Evolutionary conservation across 2,329 filamentous ascomycete genomes (phyloP), one percentile per base, ranked within the genome.

Genomic region (Xylariaceae sp.): DNA sequence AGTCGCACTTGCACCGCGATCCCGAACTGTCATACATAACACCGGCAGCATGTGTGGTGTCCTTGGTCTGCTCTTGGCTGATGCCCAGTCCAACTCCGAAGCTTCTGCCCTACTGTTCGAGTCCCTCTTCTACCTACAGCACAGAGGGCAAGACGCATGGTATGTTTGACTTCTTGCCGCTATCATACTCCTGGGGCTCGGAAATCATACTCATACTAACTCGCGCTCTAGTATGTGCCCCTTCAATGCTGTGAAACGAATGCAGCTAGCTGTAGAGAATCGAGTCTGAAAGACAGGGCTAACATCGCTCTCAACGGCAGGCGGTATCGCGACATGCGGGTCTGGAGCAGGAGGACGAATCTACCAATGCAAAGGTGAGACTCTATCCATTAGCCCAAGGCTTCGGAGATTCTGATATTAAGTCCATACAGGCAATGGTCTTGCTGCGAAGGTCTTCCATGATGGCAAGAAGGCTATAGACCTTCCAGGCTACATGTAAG

Each of bases 381-480:
- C n/a, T 13, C 14, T 4, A 16, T 12, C 11, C 36, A 11, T n/a
- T 11, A 5, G 16, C 7, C 19, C 14, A 22, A 9, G 39, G 14
- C n/a, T 18, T 14, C 28, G 6, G n/a, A 2, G 18, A 47, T 5
- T 40, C 43, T 16, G 42, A 10, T 17, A 13, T n/a, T 28, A 36
- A 14, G 40, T 14, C 1, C 34, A 14, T n/a, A 42, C 14, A 71
- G 86, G 87, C 56, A 90, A 89, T 67, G 88, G 87, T 46, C 84
- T 90, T 76, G 87, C 87, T 43, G 82, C 86, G 41, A 86, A 83
- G 66, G 87, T 90, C 59, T 90, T 91, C 73, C 77, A 86, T 47
- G 85, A 89, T 57, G 87, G 87, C 53, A 77, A 82, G 40, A 78
- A 84, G 56, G 77, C 90, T 31, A 73, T 80, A 43, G 84, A 90